phyloP scores from a whole-genome alignment of 495 filamentous ascomycete genomes.

The Clohesyomyces aquaticus region DNA sequence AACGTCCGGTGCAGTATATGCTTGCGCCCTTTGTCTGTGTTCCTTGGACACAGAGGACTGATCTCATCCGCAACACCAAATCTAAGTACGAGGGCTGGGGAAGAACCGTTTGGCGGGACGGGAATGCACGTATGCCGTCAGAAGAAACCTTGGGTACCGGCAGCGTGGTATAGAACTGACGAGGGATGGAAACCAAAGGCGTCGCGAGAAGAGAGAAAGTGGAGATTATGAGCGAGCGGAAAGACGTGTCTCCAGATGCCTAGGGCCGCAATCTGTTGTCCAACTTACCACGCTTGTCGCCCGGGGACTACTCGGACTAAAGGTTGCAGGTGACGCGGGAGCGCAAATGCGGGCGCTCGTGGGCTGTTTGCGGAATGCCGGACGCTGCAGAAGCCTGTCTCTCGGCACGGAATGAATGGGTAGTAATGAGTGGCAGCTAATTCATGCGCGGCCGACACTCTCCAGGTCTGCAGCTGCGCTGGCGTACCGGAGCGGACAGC shows the following conservation, averaged over 20 bases:
- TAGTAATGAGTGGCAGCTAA: conserved; percentile 4
- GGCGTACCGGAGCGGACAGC: conserved; percentile 12
- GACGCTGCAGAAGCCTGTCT: conserved; percentile 26
- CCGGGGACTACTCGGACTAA: conserved; percentile 20
- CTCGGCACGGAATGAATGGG: neutral
- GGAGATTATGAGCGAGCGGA: conserved; percentile 19
- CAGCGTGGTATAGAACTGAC: conserved; percentile 23
- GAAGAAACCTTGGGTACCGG: conserved; percentile 18
- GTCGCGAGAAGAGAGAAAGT: conserved; percentile 10
- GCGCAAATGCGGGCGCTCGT: conserved; percentile 12
- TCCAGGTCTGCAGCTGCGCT: conserved; percentile 2
- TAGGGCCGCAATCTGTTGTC: neutral
- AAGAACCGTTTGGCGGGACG: neutral
- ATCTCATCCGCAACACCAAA: neutral
- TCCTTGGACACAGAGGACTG: conserved; percentile 2
- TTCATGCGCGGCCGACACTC: conserved; percentile 26
- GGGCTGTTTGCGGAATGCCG: conserved; percentile 18
- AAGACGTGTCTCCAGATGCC: neutral
- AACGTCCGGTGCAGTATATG: conserved; percentile 29
- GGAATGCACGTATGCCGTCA: conserved; percentile 29
- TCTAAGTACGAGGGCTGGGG: neutral
- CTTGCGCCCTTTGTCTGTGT: conserved; percentile 18
- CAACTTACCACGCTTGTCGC: conserved; percentile 5
- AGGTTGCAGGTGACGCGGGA: conserved; percentile 23
- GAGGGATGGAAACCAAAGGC: conserved; percentile 13